A percentile compares a stretch with the other conserved stretches of the same genome.
These are phyloP conservation scores for Populus simonii DNA, from an alignment of 345 rosid genomes.

Conservation along the genomic window DNA sequence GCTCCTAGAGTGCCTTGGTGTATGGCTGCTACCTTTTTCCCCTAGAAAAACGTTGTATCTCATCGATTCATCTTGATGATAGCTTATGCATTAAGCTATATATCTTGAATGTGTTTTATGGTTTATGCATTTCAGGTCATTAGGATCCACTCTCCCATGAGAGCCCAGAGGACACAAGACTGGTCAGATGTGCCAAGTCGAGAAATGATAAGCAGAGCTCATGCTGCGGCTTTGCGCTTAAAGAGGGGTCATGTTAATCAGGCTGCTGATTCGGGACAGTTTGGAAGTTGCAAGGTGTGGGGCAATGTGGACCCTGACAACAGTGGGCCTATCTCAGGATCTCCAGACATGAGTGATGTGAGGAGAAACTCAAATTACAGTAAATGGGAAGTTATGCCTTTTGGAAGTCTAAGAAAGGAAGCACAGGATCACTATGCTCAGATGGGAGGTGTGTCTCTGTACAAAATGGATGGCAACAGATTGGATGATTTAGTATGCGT, in stretches of 20 bases:
- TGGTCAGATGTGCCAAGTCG: conserved; percentile 87
- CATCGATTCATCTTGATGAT: not conserved
- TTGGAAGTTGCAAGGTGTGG: conserved; percentile 93
- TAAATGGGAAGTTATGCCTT: conserved; percentile 86
- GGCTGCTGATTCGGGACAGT: conserved; percentile 50
- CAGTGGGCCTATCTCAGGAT: conserved; percentile 68
- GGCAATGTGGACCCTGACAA: conserved; percentile 51
- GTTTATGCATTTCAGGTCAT: conserved; percentile 54
- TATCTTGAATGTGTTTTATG: conserved; percentile 4
- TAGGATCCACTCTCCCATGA: conserved; percentile 93
- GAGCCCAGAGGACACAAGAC: conserved; percentile 65
- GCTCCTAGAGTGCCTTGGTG: conserved; percentile 95
- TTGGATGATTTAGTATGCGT: conserved; percentile 94
- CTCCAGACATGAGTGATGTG: conserved; percentile 70
- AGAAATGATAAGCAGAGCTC: conserved; percentile 69
- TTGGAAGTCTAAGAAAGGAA: conserved; percentile 79
- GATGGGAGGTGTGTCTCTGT: conserved; percentile 76
- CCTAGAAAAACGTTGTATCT: not conserved
- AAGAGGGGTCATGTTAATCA: conserved; percentile 48
- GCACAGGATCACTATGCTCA: conserved; percentile 68
- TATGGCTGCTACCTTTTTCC: conserved; percentile 29
- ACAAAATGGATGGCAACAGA: conserved; percentile 96
- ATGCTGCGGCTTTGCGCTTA: conserved; percentile 69
- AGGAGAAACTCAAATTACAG: conserved; percentile 76
- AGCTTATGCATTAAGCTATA: not conserved